Conservation (phyloP, 2,329 filamentous ascomycete genomes). For the Stagonosporopsis vannaccii region DNA sequence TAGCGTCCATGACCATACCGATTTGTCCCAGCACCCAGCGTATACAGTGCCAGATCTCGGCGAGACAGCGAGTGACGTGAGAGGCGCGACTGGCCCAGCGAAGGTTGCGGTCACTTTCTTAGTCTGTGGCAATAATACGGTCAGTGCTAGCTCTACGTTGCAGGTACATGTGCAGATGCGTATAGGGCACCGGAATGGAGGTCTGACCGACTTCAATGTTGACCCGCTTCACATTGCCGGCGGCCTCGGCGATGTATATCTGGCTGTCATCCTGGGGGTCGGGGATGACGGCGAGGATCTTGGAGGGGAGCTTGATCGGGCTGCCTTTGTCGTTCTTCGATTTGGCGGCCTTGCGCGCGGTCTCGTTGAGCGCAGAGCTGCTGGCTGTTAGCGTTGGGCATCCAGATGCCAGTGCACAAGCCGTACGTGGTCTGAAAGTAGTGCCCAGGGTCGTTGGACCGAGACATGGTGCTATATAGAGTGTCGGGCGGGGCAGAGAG, state of each 20-base stretch:
- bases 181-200: slow-evolving; percentile 18
- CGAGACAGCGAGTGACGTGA: slow-evolving; percentile 55
- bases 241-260: slow-evolving; percentile 85
- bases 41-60: slow-evolving; percentile 65
- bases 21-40: slow-evolving; percentile 94
- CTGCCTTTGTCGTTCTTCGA: slow-evolving; percentile 83
- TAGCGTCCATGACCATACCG: slow-evolving; percentile 81
- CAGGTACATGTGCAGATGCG: neutral
- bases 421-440: slow-evolving; percentile 95
- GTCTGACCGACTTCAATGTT: slow-evolving; percentile 74
- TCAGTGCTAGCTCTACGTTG: slow-evolving; percentile 20
- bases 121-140: slow-evolving; percentile 24
- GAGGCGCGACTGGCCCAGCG: slow-evolving; percentile 77
- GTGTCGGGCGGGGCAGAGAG: slow-evolving; percentile 11
- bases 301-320: slow-evolving; percentile 82
- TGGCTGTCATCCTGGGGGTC: slow-evolving; percentile 70
- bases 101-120: slow-evolving; percentile 60
- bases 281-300: slow-evolving; percentile 76
- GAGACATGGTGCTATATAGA: slow-evolving; percentile 41
- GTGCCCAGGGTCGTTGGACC: slow-evolving; percentile 70
- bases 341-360: slow-evolving; percentile 71
- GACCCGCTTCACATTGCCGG: slow-evolving; percentile 78
- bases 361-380: slow-evolving; percentile 60
- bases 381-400: slow-evolving; percentile 29
- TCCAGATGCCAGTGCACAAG: slow-evolving; percentile 17